Percentiles rank a stretch among this genome's conserved stretches.
phyloP scores from a whole-genome alignment of 768 basidiomycete species.

The Basidioascus undulatus region DNA sequence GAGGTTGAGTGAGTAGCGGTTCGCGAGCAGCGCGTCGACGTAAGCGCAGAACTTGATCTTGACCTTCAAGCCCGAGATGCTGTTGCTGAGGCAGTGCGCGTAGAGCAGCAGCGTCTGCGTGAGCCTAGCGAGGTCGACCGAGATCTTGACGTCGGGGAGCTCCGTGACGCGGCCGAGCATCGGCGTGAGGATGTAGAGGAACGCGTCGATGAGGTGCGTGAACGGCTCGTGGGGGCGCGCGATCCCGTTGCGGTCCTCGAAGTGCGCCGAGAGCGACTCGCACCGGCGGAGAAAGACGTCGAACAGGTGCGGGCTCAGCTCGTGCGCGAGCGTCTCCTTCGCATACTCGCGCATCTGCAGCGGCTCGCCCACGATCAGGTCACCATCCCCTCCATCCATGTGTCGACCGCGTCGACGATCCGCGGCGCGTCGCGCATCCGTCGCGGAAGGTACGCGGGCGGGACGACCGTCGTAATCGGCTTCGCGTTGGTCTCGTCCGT shows the following conservation, averaged over 20 bases:
- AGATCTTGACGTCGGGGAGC: constrained; percentile 33
- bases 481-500: no score
- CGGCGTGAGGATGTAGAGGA: constrained; percentile 47
- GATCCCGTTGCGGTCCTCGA: constrained; percentile 5
- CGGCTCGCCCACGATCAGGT: constrained; percentile 36
- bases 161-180: constrained; percentile 46
- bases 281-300: constrained; percentile 5
- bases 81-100: constrained; percentile 35
- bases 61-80: constrained; percentile 30
- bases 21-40: constrained; percentile 40
- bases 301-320: constrained; percentile 47
- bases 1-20: constrained; percentile 14
- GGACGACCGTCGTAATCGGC: background rate
- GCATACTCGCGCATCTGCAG: constrained; percentile 50
- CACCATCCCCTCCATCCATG: constrained; percentile 25
- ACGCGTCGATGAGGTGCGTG: constrained; percentile 24
- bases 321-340: constrained; percentile 53
- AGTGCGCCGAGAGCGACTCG: background rate
- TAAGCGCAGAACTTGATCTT: constrained; percentile 53
- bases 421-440: constrained; percentile 8
- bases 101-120: constrained; percentile 29
- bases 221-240: constrained; percentile 9
- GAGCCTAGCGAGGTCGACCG: constrained; percentile 20
- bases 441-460: constrained; percentile 8
- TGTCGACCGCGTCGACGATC: constrained; percentile 8